Evolutionary conservation across 2,329 filamentous ascomycete species (phyloP).

Genomic region (Blumeriella jaapii): DNA sequence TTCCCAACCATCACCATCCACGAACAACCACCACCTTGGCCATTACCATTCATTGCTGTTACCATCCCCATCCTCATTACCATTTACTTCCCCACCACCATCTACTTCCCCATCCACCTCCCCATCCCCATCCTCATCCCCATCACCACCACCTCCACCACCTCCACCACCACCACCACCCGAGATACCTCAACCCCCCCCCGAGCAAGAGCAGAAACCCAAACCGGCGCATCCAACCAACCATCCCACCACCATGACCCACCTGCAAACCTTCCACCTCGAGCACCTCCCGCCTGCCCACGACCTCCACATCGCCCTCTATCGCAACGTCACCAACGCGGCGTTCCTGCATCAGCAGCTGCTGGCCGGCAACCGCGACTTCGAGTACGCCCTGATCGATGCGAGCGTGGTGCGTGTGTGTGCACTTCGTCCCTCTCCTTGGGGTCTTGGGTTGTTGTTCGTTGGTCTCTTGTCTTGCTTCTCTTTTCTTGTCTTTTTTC

Average conservation of each 20-base stretch:
- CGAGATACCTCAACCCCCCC: too few species aligned
- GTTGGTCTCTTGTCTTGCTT: too few species aligned
- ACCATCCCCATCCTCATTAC: too few species aligned
- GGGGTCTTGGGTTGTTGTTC: too few species aligned
- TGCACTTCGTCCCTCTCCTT: not conserved
- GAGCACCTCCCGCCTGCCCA: constrained; percentile 63
- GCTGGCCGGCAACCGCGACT: constrained; percentile 69
- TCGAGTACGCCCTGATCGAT: constrained; percentile 91
- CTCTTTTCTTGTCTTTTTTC: too few species aligned
- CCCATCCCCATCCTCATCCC: not conserved
- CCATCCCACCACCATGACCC: constrained; percentile 21
- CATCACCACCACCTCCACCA: not conserved
- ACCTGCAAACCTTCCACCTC: constrained; percentile 51
- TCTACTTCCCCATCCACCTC: too few species aligned
- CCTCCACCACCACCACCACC: not conserved
- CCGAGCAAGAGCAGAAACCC: too few species aligned
- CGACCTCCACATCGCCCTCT: constrained; percentile 63
- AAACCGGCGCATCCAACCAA: too few species aligned
- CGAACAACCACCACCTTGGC: too few species aligned
- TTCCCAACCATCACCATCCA: too few species aligned
- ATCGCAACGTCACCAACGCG: constrained; percentile 66
- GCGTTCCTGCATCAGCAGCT: constrained; percentile 71
- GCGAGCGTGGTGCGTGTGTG: constrained; percentile 53
- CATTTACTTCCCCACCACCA: not conserved
- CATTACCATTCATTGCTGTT: too few species aligned